phyloP scores from a whole-genome alignment of 129 eudicot species.

The Artemisia argyi region DNA sequence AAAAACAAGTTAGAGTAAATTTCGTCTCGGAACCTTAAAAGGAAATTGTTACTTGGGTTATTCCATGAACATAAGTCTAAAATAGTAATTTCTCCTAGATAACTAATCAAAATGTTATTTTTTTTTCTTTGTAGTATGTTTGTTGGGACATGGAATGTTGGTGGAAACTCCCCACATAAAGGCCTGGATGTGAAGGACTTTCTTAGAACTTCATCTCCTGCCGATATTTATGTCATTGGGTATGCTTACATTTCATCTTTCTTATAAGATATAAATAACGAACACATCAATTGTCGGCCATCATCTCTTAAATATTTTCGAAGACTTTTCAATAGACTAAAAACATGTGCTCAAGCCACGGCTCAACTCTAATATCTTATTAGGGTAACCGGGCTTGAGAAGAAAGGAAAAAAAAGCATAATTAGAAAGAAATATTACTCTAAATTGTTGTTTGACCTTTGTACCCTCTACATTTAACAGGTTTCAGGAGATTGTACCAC shows the following conservation, averaged over 20 bases:
- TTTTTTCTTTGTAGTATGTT: constrained; percentile 53
- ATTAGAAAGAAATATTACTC: background rate
- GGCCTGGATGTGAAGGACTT: constrained; percentile 59
- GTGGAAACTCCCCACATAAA: constrained; percentile 72
- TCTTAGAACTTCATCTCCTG: constrained; percentile 60
- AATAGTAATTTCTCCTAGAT: background rate
- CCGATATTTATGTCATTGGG: constrained; percentile 88
- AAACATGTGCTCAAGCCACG: too few relatives aligned
- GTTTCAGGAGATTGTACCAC: constrained; percentile 94
- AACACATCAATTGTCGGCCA: too few relatives aligned
- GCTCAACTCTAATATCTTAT: too few relatives aligned
- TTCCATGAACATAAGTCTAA: too few relatives aligned
- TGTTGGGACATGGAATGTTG: constrained; percentile 97
- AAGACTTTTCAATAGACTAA: too few relatives aligned
- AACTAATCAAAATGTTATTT: background rate
- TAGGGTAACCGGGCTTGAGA: too few relatives aligned
- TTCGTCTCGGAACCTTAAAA: too few relatives aligned
- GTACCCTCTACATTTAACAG: constrained; percentile 38
- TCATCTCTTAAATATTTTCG: too few relatives aligned
- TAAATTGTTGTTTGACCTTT: constrained; percentile 22
- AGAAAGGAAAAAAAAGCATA: background rate
- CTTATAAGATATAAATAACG: too few relatives aligned
- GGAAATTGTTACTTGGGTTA: too few relatives aligned
- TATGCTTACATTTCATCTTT: constrained; percentile 16
- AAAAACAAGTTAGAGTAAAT: background rate